Conservation (phyloP, 202 grass and related monocot species). For the Zoysia matrella region DNA sequence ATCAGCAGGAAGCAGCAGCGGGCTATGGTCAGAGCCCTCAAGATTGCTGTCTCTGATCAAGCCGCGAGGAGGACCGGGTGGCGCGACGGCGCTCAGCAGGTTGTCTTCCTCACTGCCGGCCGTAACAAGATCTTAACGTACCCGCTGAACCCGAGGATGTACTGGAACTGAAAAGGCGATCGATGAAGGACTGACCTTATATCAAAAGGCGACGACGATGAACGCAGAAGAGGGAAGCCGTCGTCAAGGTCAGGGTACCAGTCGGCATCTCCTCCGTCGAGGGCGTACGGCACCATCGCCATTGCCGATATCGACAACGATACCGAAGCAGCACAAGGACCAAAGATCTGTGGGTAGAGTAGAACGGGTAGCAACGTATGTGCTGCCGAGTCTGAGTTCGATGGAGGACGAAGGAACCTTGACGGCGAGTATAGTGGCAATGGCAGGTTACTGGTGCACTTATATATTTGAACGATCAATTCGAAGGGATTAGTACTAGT, state of each 20-base stretch:
- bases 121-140: background rate
- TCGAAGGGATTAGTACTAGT: background rate
- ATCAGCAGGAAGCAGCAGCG: background rate
- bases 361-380: too few species aligned
- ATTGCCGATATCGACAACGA: background rate
- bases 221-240: background rate
- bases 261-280: background rate
- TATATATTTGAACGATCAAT: background rate
- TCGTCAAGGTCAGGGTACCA: background rate
- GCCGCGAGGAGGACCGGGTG: background rate
- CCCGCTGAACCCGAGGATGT: too few species aligned
- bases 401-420: background rate
- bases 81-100: background rate
- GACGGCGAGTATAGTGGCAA: background rate
- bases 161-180: background rate
- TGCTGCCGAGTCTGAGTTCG: too few species aligned
- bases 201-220: background rate
- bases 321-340: too few species aligned
- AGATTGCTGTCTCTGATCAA: too few species aligned
- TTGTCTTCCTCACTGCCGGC: background rate
- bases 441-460: background rate
- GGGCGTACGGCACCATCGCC: background rate
- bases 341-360: too few species aligned
- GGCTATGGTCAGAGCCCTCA: too few species aligned
- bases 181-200: background rate